Evolutionary conservation across 306 rosid genomes (phyloP).

Genomic region (Malus sylvestris): DNA sequence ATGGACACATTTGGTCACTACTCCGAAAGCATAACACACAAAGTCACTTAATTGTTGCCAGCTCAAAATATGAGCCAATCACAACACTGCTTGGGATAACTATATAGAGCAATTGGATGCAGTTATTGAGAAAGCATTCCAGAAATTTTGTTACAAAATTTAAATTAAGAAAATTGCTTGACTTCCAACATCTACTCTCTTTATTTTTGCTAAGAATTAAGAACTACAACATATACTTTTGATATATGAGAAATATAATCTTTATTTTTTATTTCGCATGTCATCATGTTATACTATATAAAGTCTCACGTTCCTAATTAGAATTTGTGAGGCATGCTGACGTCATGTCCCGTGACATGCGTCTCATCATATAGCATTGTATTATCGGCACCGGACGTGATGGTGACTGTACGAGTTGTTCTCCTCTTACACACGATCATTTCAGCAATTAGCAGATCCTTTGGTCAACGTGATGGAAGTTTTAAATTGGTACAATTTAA

Average conservation of each 20-base stretch:
- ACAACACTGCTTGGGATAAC: neutral
- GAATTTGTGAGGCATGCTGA: too few relatives aligned
- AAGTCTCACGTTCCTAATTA: too few relatives aligned
- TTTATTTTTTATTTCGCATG: neutral
- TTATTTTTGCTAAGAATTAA: neutral
- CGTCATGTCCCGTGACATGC: too few relatives aligned
- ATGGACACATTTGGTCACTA: too few relatives aligned
- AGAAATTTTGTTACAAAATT: neutral
- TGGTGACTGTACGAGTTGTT: fast-evolving
- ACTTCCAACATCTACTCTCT: neutral
- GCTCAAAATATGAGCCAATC: too few relatives aligned
- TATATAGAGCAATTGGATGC: neutral
- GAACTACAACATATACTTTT: neutral
- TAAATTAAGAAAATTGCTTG: neutral
- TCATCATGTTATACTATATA: neutral
- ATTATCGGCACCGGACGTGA: too few relatives aligned
- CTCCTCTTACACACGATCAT: too few relatives aligned
- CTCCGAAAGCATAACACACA: too few relatives aligned
- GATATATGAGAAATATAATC: neutral
- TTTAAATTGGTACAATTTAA: neutral
- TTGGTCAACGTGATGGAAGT: too few relatives aligned
- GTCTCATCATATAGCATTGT: neutral
- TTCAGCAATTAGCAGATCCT: too few relatives aligned
- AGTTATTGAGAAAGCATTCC: neutral
- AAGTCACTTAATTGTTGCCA: too few relatives aligned